These are phyloP conservation scores for Inga leiocalycina DNA, from an alignment of 306 rosid species.

Conservation along the genomic window DNA sequence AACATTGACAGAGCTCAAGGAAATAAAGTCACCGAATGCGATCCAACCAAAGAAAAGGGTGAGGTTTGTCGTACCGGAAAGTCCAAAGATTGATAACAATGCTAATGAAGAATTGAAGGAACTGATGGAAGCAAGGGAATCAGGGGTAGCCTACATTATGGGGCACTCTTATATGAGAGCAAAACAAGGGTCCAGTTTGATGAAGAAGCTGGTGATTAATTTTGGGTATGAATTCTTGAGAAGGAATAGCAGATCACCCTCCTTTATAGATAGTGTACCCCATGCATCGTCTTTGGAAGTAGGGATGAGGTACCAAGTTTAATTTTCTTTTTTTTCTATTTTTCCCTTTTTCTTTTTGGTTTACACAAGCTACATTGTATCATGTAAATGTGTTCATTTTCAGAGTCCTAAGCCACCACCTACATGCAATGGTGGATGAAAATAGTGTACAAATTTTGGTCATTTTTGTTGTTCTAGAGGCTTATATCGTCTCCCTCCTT, in stretches of 20 bases:
- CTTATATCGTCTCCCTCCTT: not conserved
- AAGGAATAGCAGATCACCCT: conserved; percentile 62
- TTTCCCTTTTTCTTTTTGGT: not conserved
- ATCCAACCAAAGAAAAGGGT: conserved; percentile 56
- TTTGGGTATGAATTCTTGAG: conserved; percentile 75
- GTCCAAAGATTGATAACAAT: conserved; percentile 52
- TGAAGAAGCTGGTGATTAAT: conserved; percentile 55
- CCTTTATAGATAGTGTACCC: conserved; percentile 54
- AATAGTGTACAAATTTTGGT: conserved; percentile 2
- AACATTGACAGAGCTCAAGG: conserved; percentile 34
- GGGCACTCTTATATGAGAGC: conserved; percentile 77
- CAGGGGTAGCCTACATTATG: conserved; percentile 72
- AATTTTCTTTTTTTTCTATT: conserved; percentile 8
- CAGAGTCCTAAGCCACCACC: not conserved
- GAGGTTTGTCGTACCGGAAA: conserved; percentile 65
- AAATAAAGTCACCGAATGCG: conserved; percentile 46
- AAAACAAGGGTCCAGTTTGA: conserved; percentile 62
- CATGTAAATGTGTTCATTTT: conserved; percentile 33
- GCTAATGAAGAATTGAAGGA: conserved; percentile 61
- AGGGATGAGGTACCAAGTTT: conserved; percentile 77
- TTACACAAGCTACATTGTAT: conserved; percentile 6
- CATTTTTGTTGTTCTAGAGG: not conserved
- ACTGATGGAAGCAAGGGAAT: conserved; percentile 75
- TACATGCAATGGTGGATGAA: not conserved
- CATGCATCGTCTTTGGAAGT: conserved; percentile 74